Evolutionary conservation across 164 flowering plant genomes (phyloP).

Genomic region (Aristolochia contorta): DNA sequence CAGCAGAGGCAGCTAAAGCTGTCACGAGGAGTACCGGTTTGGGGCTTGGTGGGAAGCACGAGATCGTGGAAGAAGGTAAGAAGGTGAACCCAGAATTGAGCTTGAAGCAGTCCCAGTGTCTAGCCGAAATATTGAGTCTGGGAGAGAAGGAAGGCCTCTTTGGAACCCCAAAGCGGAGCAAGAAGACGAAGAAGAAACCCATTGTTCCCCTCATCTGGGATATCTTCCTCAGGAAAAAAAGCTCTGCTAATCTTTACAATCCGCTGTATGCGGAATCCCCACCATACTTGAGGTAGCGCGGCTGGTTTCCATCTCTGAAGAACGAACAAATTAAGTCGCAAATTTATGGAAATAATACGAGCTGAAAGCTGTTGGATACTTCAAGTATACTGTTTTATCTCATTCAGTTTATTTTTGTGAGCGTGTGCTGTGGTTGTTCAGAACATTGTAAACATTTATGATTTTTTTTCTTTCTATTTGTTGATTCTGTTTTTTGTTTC

Average conservation of each 20-base stretch:
- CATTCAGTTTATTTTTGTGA: no score
- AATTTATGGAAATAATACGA: no score
- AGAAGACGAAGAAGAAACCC: constrained; percentile 49
- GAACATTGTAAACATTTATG: no score
- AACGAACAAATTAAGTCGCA: no score
- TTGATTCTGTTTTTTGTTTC: no score
- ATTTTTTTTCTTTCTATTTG: no score
- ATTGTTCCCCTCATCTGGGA: constrained; percentile 64
- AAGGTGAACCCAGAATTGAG: constrained; percentile 13
- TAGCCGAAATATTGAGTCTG: constrained; percentile 42
- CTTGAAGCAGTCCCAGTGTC: constrained; percentile 18
- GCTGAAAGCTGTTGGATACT: no score
- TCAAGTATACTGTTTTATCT: no score
- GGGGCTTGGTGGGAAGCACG: not conserved
- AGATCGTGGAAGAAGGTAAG: constrained; percentile 9
- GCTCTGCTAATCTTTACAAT: constrained; percentile 14
- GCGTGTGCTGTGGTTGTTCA: no score
- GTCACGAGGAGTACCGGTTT: constrained; percentile 8
- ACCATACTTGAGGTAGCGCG: no score
- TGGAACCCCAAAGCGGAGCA: constrained; percentile 16
- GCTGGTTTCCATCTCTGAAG: no score
- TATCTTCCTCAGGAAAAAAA: constrained; percentile 37
- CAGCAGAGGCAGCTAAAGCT: constrained; percentile 23
- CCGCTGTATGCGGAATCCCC: constrained; percentile 17
- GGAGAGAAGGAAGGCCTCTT: constrained; percentile 18